Conservation (phyloP, 768 basidiomycete genomes). For the Trametes punicea region DNA sequence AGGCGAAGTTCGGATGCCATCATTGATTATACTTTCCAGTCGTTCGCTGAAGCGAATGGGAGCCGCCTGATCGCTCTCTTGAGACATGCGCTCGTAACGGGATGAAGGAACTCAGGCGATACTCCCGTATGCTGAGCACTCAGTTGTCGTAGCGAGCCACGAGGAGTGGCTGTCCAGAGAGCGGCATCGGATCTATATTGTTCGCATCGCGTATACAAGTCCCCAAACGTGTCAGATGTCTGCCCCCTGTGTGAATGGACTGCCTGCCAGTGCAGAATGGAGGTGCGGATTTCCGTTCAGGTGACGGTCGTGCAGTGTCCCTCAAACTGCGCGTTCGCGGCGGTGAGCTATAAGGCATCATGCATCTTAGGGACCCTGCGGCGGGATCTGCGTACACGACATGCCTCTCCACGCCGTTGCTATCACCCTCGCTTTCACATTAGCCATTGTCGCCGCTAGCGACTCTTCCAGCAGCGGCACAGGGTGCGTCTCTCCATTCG, state of each 20-base stretch:
- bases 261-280: background rate
- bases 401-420: background rate
- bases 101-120: no score
- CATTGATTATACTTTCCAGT: background rate
- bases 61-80: background rate
- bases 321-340: background rate
- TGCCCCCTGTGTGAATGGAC: background rate
- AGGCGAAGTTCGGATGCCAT: background rate
- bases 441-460: background rate
- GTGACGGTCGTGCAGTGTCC: background rate
- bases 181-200: background rate
- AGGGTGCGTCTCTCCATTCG: background rate
- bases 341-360: background rate
- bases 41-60: background rate
- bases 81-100: no score
- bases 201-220: background rate
- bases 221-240: background rate
- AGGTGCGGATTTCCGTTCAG: background rate
- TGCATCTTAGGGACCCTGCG: background rate
- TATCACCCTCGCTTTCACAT: slow-evolving; percentile 5
- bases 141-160: background rate
- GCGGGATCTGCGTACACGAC: background rate
- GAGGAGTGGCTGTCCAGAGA: background rate
- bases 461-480: slow-evolving; percentile 2
- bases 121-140: background rate